Evolutionary conservation across 1,284 basidiomycete genomes (phyloP).

Genomic region (Omphalotus olearius): DNA sequence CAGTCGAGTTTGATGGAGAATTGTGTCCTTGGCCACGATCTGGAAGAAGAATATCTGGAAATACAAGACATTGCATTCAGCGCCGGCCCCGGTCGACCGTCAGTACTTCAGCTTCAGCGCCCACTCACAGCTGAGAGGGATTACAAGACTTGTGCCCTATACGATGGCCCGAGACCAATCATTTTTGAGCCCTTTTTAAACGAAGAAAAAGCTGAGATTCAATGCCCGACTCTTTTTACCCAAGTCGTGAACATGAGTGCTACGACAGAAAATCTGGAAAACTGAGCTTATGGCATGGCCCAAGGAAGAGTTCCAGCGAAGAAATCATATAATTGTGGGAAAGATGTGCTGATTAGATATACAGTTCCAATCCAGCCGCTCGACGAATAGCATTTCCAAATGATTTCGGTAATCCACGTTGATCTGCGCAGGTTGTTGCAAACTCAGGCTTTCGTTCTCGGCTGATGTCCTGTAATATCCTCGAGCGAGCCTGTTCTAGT

Average conservation of each 20-base stretch:
- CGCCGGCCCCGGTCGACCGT: background rate
- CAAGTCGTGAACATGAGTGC: constrained; percentile 3
- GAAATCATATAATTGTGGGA: background rate
- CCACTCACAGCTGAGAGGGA: background rate
- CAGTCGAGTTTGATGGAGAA: constrained; percentile 25
- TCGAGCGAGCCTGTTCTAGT: too few species aligned
- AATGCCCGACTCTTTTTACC: constrained; percentile 9
- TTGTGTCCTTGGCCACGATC: background rate
- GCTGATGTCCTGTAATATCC: too few species aligned
- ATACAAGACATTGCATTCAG: background rate
- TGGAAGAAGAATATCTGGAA: too few species aligned
- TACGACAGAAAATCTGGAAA: constrained; percentile 11
- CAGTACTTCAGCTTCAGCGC: too few species aligned
- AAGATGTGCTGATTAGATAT: too few species aligned
- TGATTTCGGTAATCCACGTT: too few species aligned
- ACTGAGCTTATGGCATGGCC: constrained; percentile 12
- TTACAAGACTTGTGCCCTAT: background rate
- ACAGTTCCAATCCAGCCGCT: too few species aligned
- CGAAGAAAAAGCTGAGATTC: constrained; percentile 2
- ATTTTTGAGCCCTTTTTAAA: constrained; percentile 13
- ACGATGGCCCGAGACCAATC: background rate
- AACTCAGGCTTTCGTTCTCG: too few species aligned
- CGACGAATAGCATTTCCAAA: too few species aligned
- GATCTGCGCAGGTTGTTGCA: too few species aligned
- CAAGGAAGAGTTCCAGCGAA: constrained; percentile 11